Evolutionary conservation across 2,329 filamentous ascomycete species (phyloP).

Genomic region (Phyllosticta citribraziliensis): DNA sequence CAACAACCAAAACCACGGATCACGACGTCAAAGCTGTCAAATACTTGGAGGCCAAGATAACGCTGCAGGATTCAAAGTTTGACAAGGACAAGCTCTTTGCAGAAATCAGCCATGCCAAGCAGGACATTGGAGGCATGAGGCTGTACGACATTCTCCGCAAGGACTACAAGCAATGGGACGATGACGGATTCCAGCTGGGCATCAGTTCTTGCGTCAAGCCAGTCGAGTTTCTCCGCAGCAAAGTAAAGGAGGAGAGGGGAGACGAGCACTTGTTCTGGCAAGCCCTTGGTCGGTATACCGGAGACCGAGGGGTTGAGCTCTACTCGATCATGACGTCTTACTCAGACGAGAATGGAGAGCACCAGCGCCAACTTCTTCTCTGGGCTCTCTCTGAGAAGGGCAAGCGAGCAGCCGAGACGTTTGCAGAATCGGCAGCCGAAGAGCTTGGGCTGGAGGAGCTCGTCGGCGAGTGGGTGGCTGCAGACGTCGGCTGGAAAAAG

Average conservation of each 20-base stretch:
- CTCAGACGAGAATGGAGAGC: conserved; percentile 41
- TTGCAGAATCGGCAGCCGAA: conserved; percentile 38
- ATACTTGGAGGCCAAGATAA: conserved; percentile 49
- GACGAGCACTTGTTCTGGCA: conserved; percentile 35
- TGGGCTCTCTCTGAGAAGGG: conserved; percentile 49
- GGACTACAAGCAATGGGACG: conserved; percentile 74
- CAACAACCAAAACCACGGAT: conserved; percentile 51
- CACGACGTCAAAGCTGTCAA: conserved; percentile 49
- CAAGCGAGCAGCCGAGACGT: conserved; percentile 43
- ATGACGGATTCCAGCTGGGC: conserved; percentile 47
- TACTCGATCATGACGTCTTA: conserved; percentile 62
- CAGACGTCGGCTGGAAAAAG: conserved; percentile 39
- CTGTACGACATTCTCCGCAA: conserved; percentile 64
- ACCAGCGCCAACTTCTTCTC: conserved; percentile 58
- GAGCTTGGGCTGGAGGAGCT: conserved; percentile 48
- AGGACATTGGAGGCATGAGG: conserved; percentile 51
- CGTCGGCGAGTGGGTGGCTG: conserved; percentile 33
- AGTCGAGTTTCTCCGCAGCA: conserved; percentile 49
- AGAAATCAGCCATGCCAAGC: conserved; percentile 54
- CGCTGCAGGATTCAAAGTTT: conserved; percentile 34
- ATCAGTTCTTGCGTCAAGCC: conserved; percentile 55
- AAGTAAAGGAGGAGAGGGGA: conserved; percentile 36
- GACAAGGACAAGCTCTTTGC: conserved; percentile 48
- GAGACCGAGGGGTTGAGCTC: conserved; percentile 52
- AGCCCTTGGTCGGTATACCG: conserved; percentile 43